Evolutionary conservation across 2,329 filamentous ascomycete species (phyloP), one percentile per base, ranked within the genome.

Genomic region (Xylariaceae sp.): DNA sequence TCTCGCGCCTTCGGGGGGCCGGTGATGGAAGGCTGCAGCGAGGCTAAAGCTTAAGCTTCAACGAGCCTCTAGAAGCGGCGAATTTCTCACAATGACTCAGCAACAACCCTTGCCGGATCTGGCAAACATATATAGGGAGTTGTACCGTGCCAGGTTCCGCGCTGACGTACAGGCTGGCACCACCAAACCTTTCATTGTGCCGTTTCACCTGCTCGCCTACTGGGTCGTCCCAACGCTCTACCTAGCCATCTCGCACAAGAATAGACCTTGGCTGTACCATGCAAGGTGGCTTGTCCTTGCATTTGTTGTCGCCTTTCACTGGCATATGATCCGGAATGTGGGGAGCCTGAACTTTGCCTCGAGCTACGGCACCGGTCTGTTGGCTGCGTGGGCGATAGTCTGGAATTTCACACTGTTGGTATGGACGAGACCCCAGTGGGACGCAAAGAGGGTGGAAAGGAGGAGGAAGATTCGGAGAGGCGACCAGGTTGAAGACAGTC

Each of bases 361-460:
- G 9, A 74, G 77, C 1, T 86, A 84, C 58, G 74, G 70, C 1
- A 67, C 72, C 1, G 84, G 84, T 0, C 62, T 86, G 42, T 63
- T 78, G 30, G 73, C 73, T 3, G 67, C 71, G 3, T 86, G 80
- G 79, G 75, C 77, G 1, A 77, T 79, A 9, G 65, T 85, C 15
- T 77, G 75, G 69, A 74, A 68, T 29, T 62, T 79, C 49, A 75
- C 76, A 16, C 65, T 82, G 62, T 66, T 87, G 20, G 67, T 86
- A 1, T 82, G 81, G 71, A 79, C 74, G 39, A 70, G 73, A 15
- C 81, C 83, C 3, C 84, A 86, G 66, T 79, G 78, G 64, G 80
- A 83, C 16, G 78, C 78, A 0, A 81, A 77, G 56, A 76, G 83
- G 57, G 74, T 81, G 0, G 67, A 78, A 47, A 75, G 73, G 26